Percentiles rank a stretch among this genome's conserved stretches.
Evolutionary conservation across 768 basidiomycete genomes (phyloP).

Genomic region (Russula sp.): DNA sequence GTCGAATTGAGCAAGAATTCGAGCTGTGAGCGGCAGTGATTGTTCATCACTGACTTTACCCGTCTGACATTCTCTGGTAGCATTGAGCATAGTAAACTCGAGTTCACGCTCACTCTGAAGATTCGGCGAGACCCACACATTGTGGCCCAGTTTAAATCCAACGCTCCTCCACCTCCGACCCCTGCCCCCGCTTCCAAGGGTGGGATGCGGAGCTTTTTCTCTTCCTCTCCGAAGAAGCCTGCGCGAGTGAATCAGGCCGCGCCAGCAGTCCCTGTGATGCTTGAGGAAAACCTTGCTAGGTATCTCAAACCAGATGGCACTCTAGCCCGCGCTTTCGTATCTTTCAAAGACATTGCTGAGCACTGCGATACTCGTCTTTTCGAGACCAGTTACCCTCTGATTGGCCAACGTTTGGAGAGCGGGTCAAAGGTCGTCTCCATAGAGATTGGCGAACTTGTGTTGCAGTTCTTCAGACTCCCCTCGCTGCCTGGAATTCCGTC

Average conservation of each 20-base stretch:
- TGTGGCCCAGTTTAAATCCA: slow-evolving; percentile 64
- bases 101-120: slow-evolving; percentile 88
- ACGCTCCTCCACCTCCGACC: slow-evolving; percentile 40
- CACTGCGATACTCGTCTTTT: slow-evolving; percentile 83
- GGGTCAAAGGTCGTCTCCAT: slow-evolving; percentile 54
- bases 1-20: slow-evolving; percentile 80
- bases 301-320: slow-evolving; percentile 84
- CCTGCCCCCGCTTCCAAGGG: slow-evolving; percentile 49
- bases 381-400: slow-evolving; percentile 76
- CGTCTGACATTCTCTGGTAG: slow-evolving; percentile 33
- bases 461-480: slow-evolving; percentile 89
- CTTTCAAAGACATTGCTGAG: slow-evolving; percentile 79
- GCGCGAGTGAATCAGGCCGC: slow-evolving; percentile 40
- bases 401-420: slow-evolving; percentile 62
- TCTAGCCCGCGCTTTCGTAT: slow-evolving; percentile 79
- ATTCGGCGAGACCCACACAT: slow-evolving; percentile 85
- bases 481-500: slow-evolving; percentile 76
- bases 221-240: slow-evolving; percentile 67
- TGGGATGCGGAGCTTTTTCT: slow-evolving; percentile 72
- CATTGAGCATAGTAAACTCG: slow-evolving; percentile 90
- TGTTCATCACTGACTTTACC: background rate
- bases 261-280: slow-evolving; percentile 32
- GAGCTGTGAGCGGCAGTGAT: slow-evolving; percentile 58
- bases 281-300: slow-evolving; percentile 72
- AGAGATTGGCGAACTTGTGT: slow-evolving; percentile 79